A percentile compares a stretch with the other conserved stretches of the same genome.
These are phyloP conservation scores for Boletus patriciae DNA, from an alignment of 768 basidiomycete species.

Conservation along the genomic window DNA sequence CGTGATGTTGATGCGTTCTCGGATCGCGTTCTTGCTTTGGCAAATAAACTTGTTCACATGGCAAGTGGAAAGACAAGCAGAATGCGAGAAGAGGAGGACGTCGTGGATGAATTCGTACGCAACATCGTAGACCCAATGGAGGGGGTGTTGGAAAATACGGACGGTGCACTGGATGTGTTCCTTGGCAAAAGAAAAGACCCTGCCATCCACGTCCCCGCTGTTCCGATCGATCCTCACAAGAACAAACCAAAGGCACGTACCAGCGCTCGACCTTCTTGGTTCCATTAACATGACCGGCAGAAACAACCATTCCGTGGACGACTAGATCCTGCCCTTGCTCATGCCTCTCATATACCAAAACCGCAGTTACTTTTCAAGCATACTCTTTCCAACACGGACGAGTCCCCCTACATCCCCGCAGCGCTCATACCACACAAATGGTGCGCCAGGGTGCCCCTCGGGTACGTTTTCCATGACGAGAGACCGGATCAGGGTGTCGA, in stretches of 20 bases:
- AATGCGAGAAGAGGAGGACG: conserved; percentile 72
- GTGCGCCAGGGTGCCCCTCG: conserved; percentile 82
- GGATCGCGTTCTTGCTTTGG: conserved; percentile 59
- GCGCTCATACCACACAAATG: conserved; percentile 65
- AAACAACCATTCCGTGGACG: conserved; percentile 42
- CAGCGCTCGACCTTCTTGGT: background rate
- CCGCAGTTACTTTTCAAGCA: conserved; percentile 76
- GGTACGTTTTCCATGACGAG: conserved; percentile 48
- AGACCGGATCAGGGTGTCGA: conserved; percentile 21
- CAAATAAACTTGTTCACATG: conserved; percentile 61
- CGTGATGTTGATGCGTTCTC: conserved; percentile 71
- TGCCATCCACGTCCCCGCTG: conserved; percentile 57
- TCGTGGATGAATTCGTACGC: conserved; percentile 78
- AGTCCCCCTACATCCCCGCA: conserved; percentile 62
- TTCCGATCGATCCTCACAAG: conserved; percentile 10
- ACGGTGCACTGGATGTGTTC: conserved; percentile 78
- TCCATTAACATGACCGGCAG: conserved; percentile 25
- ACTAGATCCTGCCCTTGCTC: conserved; percentile 62
- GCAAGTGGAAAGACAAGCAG: conserved; percentile 39
- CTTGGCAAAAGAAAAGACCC: conserved; percentile 69
- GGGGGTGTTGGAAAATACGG: conserved; percentile 79
- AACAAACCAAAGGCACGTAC: conserved; percentile 35
- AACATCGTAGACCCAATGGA: conserved; percentile 85
- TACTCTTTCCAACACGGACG: conserved; percentile 55
- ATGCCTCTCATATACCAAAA: conserved; percentile 74